A percentile compares a stretch with the other conserved stretches of the same genome.
phyloP scores from a whole-genome alignment of 2,329 filamentous ascomycete species.

The Botryosphaeria agaves region DNA sequence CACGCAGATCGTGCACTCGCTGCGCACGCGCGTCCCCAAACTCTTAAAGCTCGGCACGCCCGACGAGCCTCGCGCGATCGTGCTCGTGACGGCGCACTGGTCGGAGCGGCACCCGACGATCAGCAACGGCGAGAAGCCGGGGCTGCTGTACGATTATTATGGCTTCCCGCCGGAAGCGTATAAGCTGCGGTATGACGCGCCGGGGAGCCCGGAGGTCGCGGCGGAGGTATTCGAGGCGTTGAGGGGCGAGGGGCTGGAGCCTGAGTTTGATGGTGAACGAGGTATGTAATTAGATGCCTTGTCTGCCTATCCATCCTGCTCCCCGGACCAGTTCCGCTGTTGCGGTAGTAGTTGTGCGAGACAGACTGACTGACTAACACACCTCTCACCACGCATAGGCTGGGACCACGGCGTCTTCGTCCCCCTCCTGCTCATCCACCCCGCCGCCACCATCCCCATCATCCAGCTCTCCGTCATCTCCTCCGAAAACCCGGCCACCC shows the following conservation, averaged over 20 bases:
- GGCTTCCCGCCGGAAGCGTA: constrained; percentile 41
- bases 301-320: not conserved
- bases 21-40: constrained; percentile 35
- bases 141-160: constrained; percentile 40
- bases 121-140: constrained; percentile 29
- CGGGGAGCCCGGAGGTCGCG: constrained; percentile 37
- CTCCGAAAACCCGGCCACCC: constrained; percentile 31
- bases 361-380: not conserved
- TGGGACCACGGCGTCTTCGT: constrained; percentile 48
- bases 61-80: constrained; percentile 32
- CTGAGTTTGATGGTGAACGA: constrained; percentile 13
- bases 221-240: constrained; percentile 29
- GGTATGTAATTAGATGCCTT: constrained; percentile 7
- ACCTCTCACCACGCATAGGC: constrained; percentile 15
- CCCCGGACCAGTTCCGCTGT: not conserved
- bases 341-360: not conserved
- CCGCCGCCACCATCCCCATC: constrained; percentile 34
- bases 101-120: constrained; percentile 31
- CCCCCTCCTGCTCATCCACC: constrained; percentile 36
- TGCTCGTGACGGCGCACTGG: constrained; percentile 44
- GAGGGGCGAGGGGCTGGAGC: constrained; percentile 26
- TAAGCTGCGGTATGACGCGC: constrained; percentile 36
- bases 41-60: constrained; percentile 37
- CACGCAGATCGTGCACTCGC: constrained; percentile 31
- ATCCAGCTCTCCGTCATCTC: constrained; percentile 39